Conservation (phyloP, 345 rosid species). For the Gynandropsis gynandra region DNA sequence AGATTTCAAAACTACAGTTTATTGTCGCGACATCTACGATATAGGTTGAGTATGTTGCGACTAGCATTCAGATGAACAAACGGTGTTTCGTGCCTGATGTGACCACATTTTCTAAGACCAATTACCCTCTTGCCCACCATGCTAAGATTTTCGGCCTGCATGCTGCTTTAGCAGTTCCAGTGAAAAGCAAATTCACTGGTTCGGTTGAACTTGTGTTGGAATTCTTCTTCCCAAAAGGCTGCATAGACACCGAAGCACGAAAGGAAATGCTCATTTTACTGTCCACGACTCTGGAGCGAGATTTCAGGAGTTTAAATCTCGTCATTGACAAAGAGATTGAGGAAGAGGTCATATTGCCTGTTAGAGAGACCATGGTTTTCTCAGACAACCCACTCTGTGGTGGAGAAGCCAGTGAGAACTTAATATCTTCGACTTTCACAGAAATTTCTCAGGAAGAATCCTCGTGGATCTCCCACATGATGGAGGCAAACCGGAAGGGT, state of each 20-base stretch:
- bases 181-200: constrained; percentile 39
- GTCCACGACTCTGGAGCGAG: constrained; percentile 40
- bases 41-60: too few species aligned
- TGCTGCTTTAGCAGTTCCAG: constrained; percentile 74
- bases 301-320: constrained; percentile 43
- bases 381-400: constrained; percentile 22
- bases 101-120: constrained; percentile 56
- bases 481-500: constrained; percentile 61
- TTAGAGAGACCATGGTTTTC: constrained; percentile 29
- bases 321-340: constrained; percentile 47
- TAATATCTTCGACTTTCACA: constrained; percentile 31
- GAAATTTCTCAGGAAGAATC: constrained; percentile 42
- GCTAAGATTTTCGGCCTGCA: constrained; percentile 68
- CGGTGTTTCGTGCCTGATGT: constrained; percentile 63
- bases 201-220: constrained; percentile 73
- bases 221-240: constrained; percentile 69
- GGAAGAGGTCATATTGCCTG: constrained; percentile 39
- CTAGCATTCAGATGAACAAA: constrained; percentile 50
- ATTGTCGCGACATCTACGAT: too few species aligned
- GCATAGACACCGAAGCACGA: constrained; percentile 42
- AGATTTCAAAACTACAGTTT: too few species aligned
- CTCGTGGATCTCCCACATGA: constrained; percentile 55
- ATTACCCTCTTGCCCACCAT: constrained; percentile 85
- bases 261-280: constrained; percentile 42
- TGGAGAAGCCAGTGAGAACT: constrained; percentile 19